Evolutionary conservation across 2,329 filamentous ascomycete species (phyloP).

Genomic region (Huntiella moniliformis): DNA sequence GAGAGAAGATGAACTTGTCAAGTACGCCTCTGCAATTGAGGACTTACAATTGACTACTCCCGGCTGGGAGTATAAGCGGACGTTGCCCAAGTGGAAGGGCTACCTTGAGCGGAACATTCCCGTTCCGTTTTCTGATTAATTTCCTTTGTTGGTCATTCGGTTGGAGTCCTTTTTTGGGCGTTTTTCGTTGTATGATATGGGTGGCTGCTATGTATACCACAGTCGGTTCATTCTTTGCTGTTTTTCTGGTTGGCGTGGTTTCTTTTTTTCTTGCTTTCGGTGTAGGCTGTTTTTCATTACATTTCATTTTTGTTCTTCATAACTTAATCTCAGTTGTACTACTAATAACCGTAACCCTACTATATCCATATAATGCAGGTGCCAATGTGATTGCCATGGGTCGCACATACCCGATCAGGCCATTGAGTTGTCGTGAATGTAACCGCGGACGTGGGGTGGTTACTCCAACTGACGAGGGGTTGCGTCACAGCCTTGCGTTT

Average conservation of each 20-base stretch:
- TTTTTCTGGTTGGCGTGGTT: slow-evolving; percentile 1
- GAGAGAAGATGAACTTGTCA: slow-evolving; percentile 37
- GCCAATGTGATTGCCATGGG: too few relatives aligned
- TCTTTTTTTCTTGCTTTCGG: slow-evolving; percentile 1
- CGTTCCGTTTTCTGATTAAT: slow-evolving; percentile 16
- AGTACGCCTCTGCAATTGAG: slow-evolving; percentile 45
- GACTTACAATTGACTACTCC: slow-evolving; percentile 29
- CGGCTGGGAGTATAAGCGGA: slow-evolving; percentile 26
- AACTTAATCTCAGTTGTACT: not conserved
- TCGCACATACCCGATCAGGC: too few relatives aligned
- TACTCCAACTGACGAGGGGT: too few relatives aligned
- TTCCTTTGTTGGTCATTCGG: not conserved
- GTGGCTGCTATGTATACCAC: slow-evolving; percentile 2
- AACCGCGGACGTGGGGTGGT: too few relatives aligned
- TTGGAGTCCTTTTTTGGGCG: not conserved
- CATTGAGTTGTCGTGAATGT: too few relatives aligned
- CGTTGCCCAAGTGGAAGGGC: slow-evolving; percentile 31
- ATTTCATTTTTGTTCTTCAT: not conserved
- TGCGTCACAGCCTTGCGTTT: too few relatives aligned
- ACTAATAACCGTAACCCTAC: too few relatives aligned
- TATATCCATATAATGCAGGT: too few relatives aligned
- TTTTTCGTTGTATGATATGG: not conserved
- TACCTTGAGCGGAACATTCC: slow-evolving; percentile 30
- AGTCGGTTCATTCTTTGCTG: slow-evolving; percentile 2
- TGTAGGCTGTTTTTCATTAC: not conserved